phyloP scores from a whole-genome alignment of 345 rosid genomes.

The Moricandia moricandioides region DNA sequence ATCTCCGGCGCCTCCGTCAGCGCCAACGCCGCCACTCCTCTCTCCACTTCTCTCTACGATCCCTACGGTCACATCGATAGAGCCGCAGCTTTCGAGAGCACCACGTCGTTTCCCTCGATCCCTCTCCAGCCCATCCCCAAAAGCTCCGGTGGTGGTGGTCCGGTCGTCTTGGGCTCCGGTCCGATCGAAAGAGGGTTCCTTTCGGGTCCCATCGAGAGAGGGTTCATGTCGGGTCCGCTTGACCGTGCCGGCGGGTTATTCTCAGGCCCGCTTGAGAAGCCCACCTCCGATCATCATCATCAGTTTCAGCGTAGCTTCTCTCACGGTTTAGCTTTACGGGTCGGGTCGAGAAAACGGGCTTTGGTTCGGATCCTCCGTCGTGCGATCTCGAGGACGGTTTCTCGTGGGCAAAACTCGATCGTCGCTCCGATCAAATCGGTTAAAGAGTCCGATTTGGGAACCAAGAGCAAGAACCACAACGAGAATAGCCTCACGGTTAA shows the following conservation, averaged over 20 bases:
- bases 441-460: background rate
- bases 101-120: background rate
- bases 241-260: background rate
- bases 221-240: background rate
- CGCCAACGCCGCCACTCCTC: background rate
- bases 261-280: background rate
- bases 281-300: background rate
- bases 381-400: background rate
- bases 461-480: background rate
- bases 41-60: background rate
- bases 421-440: background rate
- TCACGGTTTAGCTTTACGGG: background rate
- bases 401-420: background rate
- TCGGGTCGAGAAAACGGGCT: background rate
- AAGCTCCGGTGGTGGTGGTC: slow-evolving; percentile 35
- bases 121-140: background rate
- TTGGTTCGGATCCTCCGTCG: slow-evolving; percentile 1
- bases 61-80: background rate
- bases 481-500: background rate
- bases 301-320: background rate
- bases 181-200: slow-evolving; percentile 72
- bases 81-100: background rate
- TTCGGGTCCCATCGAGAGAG: slow-evolving; percentile 58
- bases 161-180: slow-evolving; percentile 60
- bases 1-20: slow-evolving; percentile 11